Conservation (phyloP, 352 stramenopile genomes). For the Thalassiosira delicatula region DNA sequence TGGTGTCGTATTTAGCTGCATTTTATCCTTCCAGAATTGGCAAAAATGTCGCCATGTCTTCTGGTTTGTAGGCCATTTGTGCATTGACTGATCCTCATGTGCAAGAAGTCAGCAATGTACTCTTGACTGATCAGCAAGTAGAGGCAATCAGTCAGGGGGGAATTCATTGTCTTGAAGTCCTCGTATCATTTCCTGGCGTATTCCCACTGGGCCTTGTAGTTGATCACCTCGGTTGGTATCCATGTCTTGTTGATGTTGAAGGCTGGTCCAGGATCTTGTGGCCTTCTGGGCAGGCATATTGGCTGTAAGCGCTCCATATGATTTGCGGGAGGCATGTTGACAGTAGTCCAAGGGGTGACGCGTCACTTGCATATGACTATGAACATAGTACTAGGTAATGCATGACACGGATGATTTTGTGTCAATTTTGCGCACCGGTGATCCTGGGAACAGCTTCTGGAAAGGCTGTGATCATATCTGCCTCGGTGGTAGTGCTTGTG, state of each 20-base stretch:
- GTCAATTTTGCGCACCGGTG: neutral
- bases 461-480: neutral
- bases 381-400: neutral
- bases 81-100: neutral
- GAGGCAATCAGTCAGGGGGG: neutral
- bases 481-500: neutral
- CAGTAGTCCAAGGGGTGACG: neutral
- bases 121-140: neutral
- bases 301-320: neutral
- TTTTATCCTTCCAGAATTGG: neutral
- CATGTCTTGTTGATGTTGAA: neutral
- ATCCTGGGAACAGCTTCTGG: neutral
- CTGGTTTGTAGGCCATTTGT: neutral
- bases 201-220: neutral
- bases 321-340: neutral
- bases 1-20: neutral
- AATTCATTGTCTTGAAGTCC: neutral
- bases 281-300: neutral
- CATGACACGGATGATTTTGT: neutral
- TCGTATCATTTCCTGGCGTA: neutral
- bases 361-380: neutral
- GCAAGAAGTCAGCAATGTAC: neutral
- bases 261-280: neutral
- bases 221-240: neutral
- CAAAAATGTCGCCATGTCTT: neutral